A percentile compares a stretch with the other conserved stretches of the same genome.
phyloP scores from a whole-genome alignment of 2,329 filamentous ascomycete species.

The Lasiodiplodia gonubiensis region DNA sequence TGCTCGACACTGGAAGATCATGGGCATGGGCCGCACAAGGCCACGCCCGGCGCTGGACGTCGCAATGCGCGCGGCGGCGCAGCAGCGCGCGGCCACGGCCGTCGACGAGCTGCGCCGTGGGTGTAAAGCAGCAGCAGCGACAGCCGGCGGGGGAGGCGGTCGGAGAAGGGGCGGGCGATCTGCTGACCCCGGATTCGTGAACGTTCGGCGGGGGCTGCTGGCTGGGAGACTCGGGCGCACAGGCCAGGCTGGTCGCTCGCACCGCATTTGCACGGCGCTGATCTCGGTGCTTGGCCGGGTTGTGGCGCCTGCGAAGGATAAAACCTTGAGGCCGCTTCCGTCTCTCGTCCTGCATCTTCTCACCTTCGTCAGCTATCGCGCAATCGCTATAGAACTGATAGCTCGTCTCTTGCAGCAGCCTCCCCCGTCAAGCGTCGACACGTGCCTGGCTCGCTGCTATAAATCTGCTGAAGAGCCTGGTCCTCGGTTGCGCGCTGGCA shows the following conservation, averaged over 20 bases:
- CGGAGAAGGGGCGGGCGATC: slow-evolving; percentile 1
- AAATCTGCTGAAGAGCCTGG: slow-evolving; percentile 3
- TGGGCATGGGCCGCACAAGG: slow-evolving; percentile 9
- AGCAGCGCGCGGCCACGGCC: not conserved
- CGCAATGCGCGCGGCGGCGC: not conserved
- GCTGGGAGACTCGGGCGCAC: slow-evolving; percentile 3
- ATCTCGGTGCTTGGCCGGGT: slow-evolving; percentile 1
- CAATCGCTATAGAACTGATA: slow-evolving; percentile 7
- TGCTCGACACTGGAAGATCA: slow-evolving; percentile 21
- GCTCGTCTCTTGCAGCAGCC: slow-evolving; percentile 1
- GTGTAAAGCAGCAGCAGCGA: not conserved
- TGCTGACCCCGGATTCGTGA: slow-evolving; percentile 25
- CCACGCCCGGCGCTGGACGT: not conserved
- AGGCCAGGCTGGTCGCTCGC: slow-evolving; percentile 1
- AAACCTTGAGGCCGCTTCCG: slow-evolving; percentile 2
- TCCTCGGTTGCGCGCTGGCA: slow-evolving; percentile 33
- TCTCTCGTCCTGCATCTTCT: slow-evolving; percentile 1
- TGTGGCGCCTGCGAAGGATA: slow-evolving; percentile 5
- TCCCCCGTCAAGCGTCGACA: slow-evolving; percentile 15
- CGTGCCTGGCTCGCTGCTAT: slow-evolving; percentile 1
- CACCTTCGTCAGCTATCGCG: slow-evolving; percentile 8
- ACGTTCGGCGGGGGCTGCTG: slow-evolving; percentile 18
- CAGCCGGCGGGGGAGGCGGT: not conserved
- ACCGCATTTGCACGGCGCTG: slow-evolving; percentile 7
- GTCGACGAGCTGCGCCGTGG: not conserved